Conservation (phyloP, 2,329 filamentous ascomycete species). For the Microsporum audouinii region DNA sequence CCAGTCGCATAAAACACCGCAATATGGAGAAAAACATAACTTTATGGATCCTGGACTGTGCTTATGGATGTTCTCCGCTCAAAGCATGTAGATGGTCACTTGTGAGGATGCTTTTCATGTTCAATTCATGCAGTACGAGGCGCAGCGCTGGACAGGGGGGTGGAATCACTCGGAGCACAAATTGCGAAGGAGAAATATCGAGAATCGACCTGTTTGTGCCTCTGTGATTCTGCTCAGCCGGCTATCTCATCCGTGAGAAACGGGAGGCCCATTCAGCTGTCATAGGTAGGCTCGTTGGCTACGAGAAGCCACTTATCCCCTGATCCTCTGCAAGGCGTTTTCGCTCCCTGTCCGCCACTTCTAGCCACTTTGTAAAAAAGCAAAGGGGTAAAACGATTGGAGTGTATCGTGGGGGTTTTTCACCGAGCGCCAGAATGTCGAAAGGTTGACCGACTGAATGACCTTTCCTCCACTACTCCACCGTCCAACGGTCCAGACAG, state of each 20-base stretch:
- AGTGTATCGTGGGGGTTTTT: background rate
- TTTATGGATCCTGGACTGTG: background rate
- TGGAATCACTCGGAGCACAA: background rate
- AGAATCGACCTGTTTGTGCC: background rate
- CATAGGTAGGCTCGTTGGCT: background rate
- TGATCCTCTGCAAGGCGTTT: constrained; percentile 4
- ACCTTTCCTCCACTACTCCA: background rate
- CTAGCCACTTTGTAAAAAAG: background rate
- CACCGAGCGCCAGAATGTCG: background rate
- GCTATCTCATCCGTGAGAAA: too few species aligned
- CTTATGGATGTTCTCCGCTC: background rate
- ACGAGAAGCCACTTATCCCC: background rate
- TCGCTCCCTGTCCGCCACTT: background rate
- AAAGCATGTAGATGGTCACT: background rate
- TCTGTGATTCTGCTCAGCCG: too few species aligned
- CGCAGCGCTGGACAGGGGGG: background rate
- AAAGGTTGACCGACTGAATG: background rate
- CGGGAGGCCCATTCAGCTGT: background rate
- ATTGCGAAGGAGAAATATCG: background rate
- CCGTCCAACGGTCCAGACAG: background rate
- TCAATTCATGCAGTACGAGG: background rate
- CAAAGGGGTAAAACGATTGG: too few species aligned
- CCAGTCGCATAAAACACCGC: background rate
- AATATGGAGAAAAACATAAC: background rate
- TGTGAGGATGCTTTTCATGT: background rate